These are phyloP conservation scores for apple (Malus domestica) DNA, from an alignment of 306 rosid species.

Conservation along the genomic window DNA sequence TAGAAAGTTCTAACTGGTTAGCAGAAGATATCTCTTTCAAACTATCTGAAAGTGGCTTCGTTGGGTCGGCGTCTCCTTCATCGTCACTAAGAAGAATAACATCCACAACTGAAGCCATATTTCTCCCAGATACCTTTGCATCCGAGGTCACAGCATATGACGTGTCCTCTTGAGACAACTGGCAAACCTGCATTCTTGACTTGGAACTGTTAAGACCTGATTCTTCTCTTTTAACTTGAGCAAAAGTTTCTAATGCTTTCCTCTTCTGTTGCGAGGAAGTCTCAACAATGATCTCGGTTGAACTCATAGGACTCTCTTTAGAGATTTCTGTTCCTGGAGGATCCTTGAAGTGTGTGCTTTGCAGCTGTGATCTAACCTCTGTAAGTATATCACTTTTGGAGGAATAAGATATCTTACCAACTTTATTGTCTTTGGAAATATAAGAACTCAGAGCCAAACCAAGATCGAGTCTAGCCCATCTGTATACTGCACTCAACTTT, in stretches of 20 bases:
- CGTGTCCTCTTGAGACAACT: slow-evolving; percentile 47
- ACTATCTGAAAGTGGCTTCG: slow-evolving; percentile 31
- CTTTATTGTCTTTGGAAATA: slow-evolving; percentile 32
- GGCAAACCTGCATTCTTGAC: slow-evolving; percentile 27
- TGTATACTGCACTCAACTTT: slow-evolving; percentile 85
- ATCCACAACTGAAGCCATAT: slow-evolving; percentile 37
- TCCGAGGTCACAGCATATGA: slow-evolving; percentile 29
- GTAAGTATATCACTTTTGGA: slow-evolving; percentile 26
- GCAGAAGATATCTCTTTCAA: slow-evolving; percentile 27
- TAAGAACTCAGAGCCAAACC: slow-evolving; percentile 75
- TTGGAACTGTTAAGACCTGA: slow-evolving; percentile 26
- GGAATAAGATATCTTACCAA: background rate
- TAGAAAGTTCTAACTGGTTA: slow-evolving; percentile 17
- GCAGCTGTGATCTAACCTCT: slow-evolving; percentile 33
- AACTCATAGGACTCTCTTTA: slow-evolving; percentile 22
- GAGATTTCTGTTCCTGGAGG: slow-evolving; percentile 32
- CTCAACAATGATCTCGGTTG: slow-evolving; percentile 25
- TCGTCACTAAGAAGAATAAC: slow-evolving; percentile 81
- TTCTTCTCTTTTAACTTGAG: slow-evolving; percentile 38
- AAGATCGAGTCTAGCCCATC: slow-evolving; percentile 95
- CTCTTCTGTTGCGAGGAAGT: slow-evolving; percentile 26
- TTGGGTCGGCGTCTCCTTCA: slow-evolving; percentile 53
- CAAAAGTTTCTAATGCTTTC: slow-evolving; percentile 29
- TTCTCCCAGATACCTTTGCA: slow-evolving; percentile 28
- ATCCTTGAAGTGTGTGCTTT: slow-evolving; percentile 27